Evolutionary conservation across 2,329 filamentous ascomycete species (phyloP), one percentile per base, ranked within the genome.

Genomic region (Rhytidhysteron rufulum): DNA sequence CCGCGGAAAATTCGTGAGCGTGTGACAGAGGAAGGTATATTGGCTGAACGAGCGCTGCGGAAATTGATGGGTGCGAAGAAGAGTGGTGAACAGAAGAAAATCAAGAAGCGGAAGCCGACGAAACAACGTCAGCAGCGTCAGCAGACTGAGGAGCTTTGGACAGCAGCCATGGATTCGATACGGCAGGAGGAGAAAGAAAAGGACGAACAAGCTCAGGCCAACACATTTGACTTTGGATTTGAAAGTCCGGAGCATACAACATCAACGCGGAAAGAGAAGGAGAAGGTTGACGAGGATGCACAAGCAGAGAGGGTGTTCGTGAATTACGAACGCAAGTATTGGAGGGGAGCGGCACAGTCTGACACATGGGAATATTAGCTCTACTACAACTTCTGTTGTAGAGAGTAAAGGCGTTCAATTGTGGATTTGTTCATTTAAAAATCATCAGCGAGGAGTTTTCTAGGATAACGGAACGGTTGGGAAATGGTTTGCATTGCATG

Each of bases 31-130:
- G 82, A 85, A 55, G 80, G 80, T 11, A 73, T 82, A 33, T 61
- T 81, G 44, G 82, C 80, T 6, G 82, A 85, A 57, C 77, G 83
- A 52, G 80, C 80, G 16, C 60, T 85, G 47, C 69, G 81, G 35
- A 82, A 79, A 53, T 66, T 85, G 19, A 72, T 73, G 47, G 66
- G 67, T 1, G 69, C 68, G 22, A 63, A 64, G 30, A 70, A 72
- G 55, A 71, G 74, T 4, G 75, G 76, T 19, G 52, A 65, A 29
- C 55, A 59, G 38, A 57, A 66, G 42, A 27, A 32, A 16, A 31
- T 31, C 21, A 27, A 11, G 36, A 57, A 49, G 22, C 56, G 53
- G 39, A 63, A 60, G 44, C n/a, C n/a, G n/a, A 54, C 53, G 35
- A 71, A 72, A 58, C 69, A 75, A 44, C 53, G 53, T 37, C 51